phyloP scores from a whole-genome alignment of 2,329 filamentous ascomycete genomes.

The Sporothrix euskadiensis region DNA sequence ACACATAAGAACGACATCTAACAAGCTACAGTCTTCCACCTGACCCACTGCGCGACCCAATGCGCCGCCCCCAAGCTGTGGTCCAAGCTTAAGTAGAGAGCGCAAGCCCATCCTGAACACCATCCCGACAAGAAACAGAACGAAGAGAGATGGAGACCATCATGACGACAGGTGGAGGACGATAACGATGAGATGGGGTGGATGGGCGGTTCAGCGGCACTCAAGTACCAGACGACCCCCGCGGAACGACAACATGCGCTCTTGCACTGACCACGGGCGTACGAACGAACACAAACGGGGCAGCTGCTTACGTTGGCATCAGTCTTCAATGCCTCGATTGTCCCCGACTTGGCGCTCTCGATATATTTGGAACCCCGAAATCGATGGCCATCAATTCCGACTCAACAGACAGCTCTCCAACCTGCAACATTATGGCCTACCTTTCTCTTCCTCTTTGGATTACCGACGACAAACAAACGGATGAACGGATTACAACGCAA shows the following conservation, averaged over 20 bases:
- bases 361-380: no score
- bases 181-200: neutral
- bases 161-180: neutral
- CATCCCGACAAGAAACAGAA: neutral
- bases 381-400: neutral
- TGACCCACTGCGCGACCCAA: slow-evolving; percentile 88
- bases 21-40: slow-evolving; percentile 82
- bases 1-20: neutral
- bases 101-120: neutral
- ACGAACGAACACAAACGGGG: neutral
- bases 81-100: slow-evolving; percentile 77
- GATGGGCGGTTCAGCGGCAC: no score
- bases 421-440: neutral
- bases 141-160: neutral
- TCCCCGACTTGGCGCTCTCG: neutral
- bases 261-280: neutral
- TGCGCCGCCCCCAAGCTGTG: slow-evolving; percentile 98
- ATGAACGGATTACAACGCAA: neutral
- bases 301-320: neutral
- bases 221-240: neutral
- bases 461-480: neutral
- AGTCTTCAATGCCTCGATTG: no score
- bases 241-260: neutral
- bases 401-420: neutral
- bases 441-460: neutral